A percentile compares a stretch with the other conserved stretches of the same genome.
Evolutionary conservation across 805 yeast genomes (phyloP).

Genomic region (Schizosaccharomyces lindneri): DNA sequence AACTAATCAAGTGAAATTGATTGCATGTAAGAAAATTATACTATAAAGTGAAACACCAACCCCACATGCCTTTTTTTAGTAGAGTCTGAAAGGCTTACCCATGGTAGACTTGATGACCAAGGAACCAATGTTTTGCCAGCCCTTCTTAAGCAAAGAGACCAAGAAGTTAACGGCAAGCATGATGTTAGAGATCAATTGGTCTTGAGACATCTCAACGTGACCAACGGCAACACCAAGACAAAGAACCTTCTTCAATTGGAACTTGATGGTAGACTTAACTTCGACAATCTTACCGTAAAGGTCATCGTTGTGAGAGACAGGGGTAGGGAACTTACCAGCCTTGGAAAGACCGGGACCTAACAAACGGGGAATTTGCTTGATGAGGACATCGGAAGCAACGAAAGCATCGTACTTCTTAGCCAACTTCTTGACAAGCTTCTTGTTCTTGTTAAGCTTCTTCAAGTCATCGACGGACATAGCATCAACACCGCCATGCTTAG

Average conservation of each 20-base stretch:
- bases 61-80: constrained; percentile 24
- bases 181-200: constrained; percentile 84
- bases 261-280: constrained; percentile 97
- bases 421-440: constrained; percentile 95
- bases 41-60: background rate
- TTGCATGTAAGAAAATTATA: too few species aligned
- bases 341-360: constrained; percentile 99
- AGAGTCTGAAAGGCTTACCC: constrained; percentile 99
- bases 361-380: constrained; percentile 99
- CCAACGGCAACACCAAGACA: constrained; percentile 99
- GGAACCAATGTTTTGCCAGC: constrained; percentile 99
- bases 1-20: too few species aligned
- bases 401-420: constrained; percentile 99
- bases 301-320: constrained; percentile 98
- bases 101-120: constrained; percentile 95
- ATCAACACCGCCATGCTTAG: constrained; percentile 95
- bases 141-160: constrained; percentile 96
- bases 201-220: constrained; percentile 98
- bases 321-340: constrained; percentile 99
- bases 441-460: constrained; percentile 99
- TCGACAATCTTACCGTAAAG: constrained; percentile 85
- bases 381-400: constrained; percentile 96
- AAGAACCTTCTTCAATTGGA: constrained; percentile 98
- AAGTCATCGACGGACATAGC: constrained; percentile 99
- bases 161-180: constrained; percentile 97